Evolutionary conservation across 345 rosid species (phyloP), one percentile per base, ranked within the genome.

Genomic region (Gossypium anomalum): DNA sequence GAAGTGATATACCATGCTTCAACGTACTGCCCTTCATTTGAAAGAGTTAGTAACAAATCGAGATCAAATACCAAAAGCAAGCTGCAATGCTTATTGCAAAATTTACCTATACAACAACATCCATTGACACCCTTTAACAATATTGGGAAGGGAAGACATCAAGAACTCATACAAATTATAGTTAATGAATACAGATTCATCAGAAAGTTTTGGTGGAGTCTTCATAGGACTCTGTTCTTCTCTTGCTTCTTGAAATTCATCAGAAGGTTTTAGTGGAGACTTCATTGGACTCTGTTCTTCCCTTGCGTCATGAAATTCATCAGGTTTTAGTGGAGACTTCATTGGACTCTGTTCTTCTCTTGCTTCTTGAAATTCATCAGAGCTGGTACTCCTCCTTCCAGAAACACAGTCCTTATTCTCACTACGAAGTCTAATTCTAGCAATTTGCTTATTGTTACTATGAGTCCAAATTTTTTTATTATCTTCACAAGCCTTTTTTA

Each of bases 21-120:
- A 86, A 82, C 79, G 98, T 91, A 82, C 99, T 93, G 98, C 97
- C 97, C 97, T 95, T 92, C 93, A 92, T 82, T 88, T 71, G 71
- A 89, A 82, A 79, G 66, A 83, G 79, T 70, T 49, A 80, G 81
- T 48, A 76, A 43, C 75, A 70, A 82, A 83, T 80, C 67, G 82
- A 85, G 77, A 79, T 74, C 52, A 22, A 75, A 73, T 66, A 25
- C 13, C 59, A 71, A 60, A 34, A 69, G 27, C 34, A 73, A 13
- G 11, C 65, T 29, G 45, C 16, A 49, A 43, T 70, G 61, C 34
- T 74, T 13, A 67, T 45, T 34, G 20, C 38, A 75, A 78, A 62
- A 80, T 72, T 83, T 82, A 92, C 99, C 98, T 93, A 74, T 93
- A 95, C 74, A 93, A 20, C 87, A 95, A 83, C 76, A 83, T 66